Base-by-base conservation (phyloP, 768 basidiomycete genomes). In the Tylopilus plumbeoviolaceoides region DNA sequence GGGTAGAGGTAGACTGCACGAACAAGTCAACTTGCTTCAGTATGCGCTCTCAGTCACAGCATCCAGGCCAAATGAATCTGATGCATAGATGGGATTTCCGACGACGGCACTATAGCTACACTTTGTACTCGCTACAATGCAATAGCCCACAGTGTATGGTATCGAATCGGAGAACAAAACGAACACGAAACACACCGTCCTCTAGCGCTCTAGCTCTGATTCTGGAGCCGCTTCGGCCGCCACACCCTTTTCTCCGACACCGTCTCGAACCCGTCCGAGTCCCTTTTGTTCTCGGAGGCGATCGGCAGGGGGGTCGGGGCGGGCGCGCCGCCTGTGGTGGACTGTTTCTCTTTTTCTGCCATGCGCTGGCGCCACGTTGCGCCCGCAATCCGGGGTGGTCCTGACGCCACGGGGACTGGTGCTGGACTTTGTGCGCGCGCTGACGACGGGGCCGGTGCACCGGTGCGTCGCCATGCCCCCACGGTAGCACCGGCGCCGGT, bases 211-310 rank as follows among this genome's bases (percentile, higher is more conserved):
- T 33, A 12, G 14, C 33, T 33, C 41, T 51, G 50, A 30, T 36
- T 53, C 41, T 56, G 67, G 7, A 64, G 1, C 23, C 56, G 63
- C 44, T 12, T 57, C 1, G 65, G 8, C 38, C 51, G 48, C 68
- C 68, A 70, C 35, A 61, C 59, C n/a, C 47, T 55, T 51, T 61
- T 68, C 31, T 58, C 57, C 2, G 68, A 6, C 7, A 85, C 83
- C 23, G 81, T 75, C 69, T 84, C 82, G 77, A 89, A 89, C 4
- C 89, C 87, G 60, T 90, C 88, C 4, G 81, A 75, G 39, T 87
- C 84, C 60, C 74, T 79, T 58, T 71, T 72, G 6, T 64, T 46
- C 47, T 79, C 78, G 48, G 79, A 75, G 3, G 23, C 23, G 23
- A 60, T 42, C 5, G 78, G 72, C 5, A 58, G 55, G 5, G 50